Evolutionary conservation across 2,329 filamentous ascomycete species (phyloP), one percentile per base, ranked within the genome.

Genomic region (Fusarium liriodendri): DNA sequence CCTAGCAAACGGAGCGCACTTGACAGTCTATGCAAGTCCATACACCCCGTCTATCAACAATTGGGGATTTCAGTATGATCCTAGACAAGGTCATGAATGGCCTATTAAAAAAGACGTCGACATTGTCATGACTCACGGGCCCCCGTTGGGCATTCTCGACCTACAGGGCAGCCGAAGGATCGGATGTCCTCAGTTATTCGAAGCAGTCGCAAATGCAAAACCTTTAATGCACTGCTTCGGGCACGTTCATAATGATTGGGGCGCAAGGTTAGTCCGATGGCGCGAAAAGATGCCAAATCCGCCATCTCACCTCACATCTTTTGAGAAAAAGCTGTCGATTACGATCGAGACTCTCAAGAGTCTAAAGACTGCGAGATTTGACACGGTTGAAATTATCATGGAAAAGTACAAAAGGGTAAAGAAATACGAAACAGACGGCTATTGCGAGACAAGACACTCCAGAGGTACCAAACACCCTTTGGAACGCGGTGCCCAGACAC

Each of bases 211-310:
- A 2, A 60, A 59, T 33, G 64, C 74, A 2, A 73, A 74, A 22
- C 82, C 82, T 1, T 70, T 61, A 3, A 37, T 84, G 10, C 82
- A 84, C 69, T 84, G 81, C 70, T 83, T 83, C 42, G 82, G 82
- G 1, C 81, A 83, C 40, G 76, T 80, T 0, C 79, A 83, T 42
- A 52, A 72, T 0, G 72, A 71, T 2, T 84, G 80, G 82, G 83
- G 79, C 5, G 79, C 84, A 0, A 87, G 85, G 59, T 20, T 87
- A 4, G 83, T 89, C 0, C 81, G 80, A 5, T 91, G 88, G 89
- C 78, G 83, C 4, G 37, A 60, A 1, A 33, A 29, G 1, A 62
- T 71, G 5, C 55, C 38, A 2, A 72, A 79, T 1, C 63, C 25
- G 2, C 83, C 84, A 1, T 85, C 84, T 0, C 84, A 88, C 72